A percentile compares a stretch with the other conserved stretches of the same genome.
Evolutionary conservation across 139 green algal genomes (phyloP).

Genomic region (Chloropicon primus): DNA sequence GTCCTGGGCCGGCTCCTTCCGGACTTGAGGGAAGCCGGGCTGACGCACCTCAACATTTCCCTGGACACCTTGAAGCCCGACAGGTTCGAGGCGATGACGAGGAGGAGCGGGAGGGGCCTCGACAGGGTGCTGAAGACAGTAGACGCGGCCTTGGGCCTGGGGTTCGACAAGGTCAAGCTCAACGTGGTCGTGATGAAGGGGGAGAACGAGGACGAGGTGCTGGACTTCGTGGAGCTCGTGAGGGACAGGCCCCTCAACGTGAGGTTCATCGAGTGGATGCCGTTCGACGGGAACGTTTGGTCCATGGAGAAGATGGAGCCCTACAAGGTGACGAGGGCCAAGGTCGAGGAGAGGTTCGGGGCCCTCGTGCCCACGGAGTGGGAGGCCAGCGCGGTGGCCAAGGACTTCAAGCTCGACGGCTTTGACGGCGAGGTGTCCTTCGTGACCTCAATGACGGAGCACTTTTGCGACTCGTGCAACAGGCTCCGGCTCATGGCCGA

Average conservation of each 20-base stretch:
- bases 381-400: slow-evolving; percentile 68
- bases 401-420: slow-evolving; percentile 65
- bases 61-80: slow-evolving; percentile 80
- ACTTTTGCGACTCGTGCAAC: slow-evolving; percentile 90
- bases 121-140: slow-evolving; percentile 63
- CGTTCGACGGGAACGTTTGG: slow-evolving; percentile 98
- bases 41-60: slow-evolving; percentile 81
- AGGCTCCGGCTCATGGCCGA: slow-evolving; percentile 86
- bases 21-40: slow-evolving; percentile 32
- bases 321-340: slow-evolving; percentile 59
- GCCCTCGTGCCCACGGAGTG: neutral
- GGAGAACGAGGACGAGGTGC: slow-evolving; percentile 92
- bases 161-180: slow-evolving; percentile 64
- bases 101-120: slow-evolving; percentile 50
- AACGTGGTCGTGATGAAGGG: slow-evolving; percentile 96
- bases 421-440: slow-evolving; percentile 72
- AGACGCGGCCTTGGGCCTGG: slow-evolving; percentile 49
- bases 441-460: slow-evolving; percentile 90
- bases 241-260: slow-evolving; percentile 75
- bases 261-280: slow-evolving; percentile 99
- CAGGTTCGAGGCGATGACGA: slow-evolving; percentile 77
- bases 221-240: slow-evolving; percentile 87
- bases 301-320: slow-evolving; percentile 23
- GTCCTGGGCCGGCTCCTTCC: slow-evolving; percentile 54
- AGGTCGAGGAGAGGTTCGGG: slow-evolving; percentile 11